A percentile compares a stretch with the other conserved stretches of the same genome.
These are phyloP conservation scores for Casuarina glauca DNA, from an alignment of 306 rosid genomes.

Conservation along the genomic window DNA sequence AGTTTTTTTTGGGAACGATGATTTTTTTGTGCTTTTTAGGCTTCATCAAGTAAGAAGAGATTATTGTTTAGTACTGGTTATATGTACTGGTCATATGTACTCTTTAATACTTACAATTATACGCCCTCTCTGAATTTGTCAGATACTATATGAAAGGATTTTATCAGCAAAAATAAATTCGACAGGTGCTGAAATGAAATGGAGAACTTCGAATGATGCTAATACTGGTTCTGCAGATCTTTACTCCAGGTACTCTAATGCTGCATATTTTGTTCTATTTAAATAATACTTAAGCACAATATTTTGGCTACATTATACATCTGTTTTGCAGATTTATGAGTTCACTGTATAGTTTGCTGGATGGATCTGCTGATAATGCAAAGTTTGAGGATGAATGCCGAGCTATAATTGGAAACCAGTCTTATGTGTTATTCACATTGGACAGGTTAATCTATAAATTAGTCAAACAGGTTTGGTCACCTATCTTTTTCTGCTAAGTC, in stretches of 20 bases:
- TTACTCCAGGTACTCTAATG: constrained; percentile 59
- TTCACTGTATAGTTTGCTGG: constrained; percentile 84
- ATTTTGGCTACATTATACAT: constrained; percentile 3
- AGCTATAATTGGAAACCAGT: constrained; percentile 86
- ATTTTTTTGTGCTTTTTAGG: constrained; percentile 84
- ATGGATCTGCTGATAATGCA: constrained; percentile 85
- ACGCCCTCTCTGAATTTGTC: constrained; percentile 37
- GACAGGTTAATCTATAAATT: constrained; percentile 92
- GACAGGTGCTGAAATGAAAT: constrained; percentile 60
- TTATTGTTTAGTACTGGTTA: constrained; percentile 9
- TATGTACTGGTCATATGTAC: background rate
- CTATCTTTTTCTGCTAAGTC: constrained; percentile 13
- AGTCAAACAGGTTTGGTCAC: constrained; percentile 72
- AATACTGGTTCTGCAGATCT: constrained; percentile 57
- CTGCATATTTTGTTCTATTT: constrained; percentile 15
- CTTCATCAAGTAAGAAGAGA: constrained; percentile 84
- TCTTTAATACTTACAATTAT: constrained; percentile 17
- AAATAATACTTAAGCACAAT: constrained; percentile 11
- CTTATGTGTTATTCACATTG: constrained; percentile 87
- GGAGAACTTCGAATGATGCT: constrained; percentile 63
- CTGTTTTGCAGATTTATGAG: constrained; percentile 61
- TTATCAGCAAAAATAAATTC: constrained; percentile 77
- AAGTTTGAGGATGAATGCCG: constrained; percentile 99
- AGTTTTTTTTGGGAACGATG: constrained; percentile 90
- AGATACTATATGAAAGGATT: constrained; percentile 91